phyloP scores from a whole-genome alignment of 2,329 filamentous ascomycete species.

The Colletotrichum melonis region DNA sequence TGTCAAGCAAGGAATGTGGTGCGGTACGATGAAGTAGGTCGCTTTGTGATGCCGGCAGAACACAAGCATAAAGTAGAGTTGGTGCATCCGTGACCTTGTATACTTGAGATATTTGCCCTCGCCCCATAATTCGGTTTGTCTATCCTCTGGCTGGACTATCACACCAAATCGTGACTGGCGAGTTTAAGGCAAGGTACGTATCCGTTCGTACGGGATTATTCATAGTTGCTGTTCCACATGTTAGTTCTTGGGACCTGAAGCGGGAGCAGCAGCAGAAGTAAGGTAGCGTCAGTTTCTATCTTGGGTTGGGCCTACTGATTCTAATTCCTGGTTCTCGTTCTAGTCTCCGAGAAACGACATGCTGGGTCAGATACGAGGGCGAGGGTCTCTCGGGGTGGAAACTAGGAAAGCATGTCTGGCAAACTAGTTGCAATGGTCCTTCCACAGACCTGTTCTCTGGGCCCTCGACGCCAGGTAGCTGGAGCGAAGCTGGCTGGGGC shows the following conservation, averaged over 20 bases:
- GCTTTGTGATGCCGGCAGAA: constrained; percentile 5
- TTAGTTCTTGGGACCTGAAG: background rate
- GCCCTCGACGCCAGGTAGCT: constrained; percentile 28
- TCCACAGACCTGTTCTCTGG: constrained; percentile 28
- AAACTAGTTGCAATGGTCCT: constrained; percentile 10
- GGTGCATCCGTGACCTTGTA: constrained; percentile 18
- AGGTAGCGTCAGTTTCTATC: background rate
- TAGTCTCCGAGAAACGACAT: background rate
- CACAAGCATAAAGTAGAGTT: constrained; percentile 34
- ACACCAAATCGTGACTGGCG: background rate
- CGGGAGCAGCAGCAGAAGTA: background rate
- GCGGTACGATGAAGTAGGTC: background rate
- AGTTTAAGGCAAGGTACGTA: background rate
- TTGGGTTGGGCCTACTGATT: background rate
- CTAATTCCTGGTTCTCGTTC: background rate
- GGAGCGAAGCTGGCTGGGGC: constrained; percentile 7
- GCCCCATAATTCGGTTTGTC: background rate
- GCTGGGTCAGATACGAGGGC: background rate
- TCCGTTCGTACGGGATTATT: background rate
- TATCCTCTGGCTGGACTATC: background rate
- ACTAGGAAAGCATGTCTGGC: background rate
- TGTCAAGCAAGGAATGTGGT: background rate
- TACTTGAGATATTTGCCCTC: background rate
- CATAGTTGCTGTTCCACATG: background rate
- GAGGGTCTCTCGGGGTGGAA: background rate